Base-by-base conservation (phyloP, 768 basidiomycete genomes). In the Termitomyces titanicus region DNA sequence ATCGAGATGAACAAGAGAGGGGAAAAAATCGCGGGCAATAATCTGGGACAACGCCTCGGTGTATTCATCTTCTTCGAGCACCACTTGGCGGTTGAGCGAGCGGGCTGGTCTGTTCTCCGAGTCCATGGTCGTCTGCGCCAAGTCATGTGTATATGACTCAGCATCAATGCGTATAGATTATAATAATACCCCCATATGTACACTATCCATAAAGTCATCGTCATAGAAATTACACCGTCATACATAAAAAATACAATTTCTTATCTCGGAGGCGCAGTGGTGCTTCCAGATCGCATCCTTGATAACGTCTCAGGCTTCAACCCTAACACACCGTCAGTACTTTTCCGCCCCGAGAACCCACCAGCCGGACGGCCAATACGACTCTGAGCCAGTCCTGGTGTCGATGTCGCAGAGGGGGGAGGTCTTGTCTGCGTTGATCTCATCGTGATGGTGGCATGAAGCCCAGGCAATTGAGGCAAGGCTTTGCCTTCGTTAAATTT, bases 21-120 rank as follows among this genome's bases (percentile, higher is more conserved):
- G 97, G 66, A 98, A 99, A 80, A 99, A 99, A 73, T 98, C 96
- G 47, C 97, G 87, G 37, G 92, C 89, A 64, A 98, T 98, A 64
- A 98, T 98, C 45, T 85, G 81, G 11, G 92, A 92, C 20, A 99
- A 79, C 1, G 89, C 90, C 44, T 83, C 85, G 2, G 93, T 94
- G 69, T 98, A 98, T 67, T 94, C 93, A 59, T 98, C 97, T 76
- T 99, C 97, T 47, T 92, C 89, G 13, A 92, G 80, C 13, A 92
- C 78, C 12, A 78, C 64, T 64, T 93, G 91, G 13, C 77, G 73
- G 66, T 88, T 88, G 54, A 93, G 75, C 17, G 91, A 93, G 24
- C 79, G 27, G 15, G 67, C 61, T 47, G 67, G 66, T 27, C 58
- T 51, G 45, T 62, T 38, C 27, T 62, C 57, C n/a, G n/a, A n/a